Percentiles rank a stretch among this genome's conserved stretches.
Evolutionary conservation across 2,329 filamentous ascomycete species (phyloP).

Genomic region (Fusarium paranaense): DNA sequence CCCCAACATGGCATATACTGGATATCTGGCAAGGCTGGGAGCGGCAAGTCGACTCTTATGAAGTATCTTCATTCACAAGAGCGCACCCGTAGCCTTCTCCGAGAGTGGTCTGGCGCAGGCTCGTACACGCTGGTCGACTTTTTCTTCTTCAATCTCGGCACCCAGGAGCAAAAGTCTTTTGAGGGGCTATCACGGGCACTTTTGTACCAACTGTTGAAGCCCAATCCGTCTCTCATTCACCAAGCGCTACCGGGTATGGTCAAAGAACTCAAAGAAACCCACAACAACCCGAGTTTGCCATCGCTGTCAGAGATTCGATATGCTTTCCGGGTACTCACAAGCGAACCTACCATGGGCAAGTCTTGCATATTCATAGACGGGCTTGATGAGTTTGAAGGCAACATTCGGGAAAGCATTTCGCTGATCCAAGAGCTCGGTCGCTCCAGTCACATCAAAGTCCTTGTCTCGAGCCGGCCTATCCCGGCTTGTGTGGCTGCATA

Average conservation of each 20-base stretch:
- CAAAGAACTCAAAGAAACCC: not conserved
- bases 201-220: not conserved
- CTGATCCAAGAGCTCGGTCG: not conserved
- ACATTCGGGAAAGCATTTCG: not conserved
- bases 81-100: not conserved
- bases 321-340: not conserved
- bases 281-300: not conserved
- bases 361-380: not conserved
- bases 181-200: not conserved
- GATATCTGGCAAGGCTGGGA: not conserved
- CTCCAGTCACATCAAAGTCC: not conserved
- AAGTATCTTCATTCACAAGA: not conserved
- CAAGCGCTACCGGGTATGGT: not conserved
- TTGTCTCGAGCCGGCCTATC: not conserved
- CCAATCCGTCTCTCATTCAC: not conserved
- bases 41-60: not conserved
- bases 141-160: not conserved
- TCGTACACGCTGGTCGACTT: not conserved
- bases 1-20: not conserved
- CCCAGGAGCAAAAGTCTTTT: not conserved
- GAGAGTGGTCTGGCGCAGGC: not conserved
- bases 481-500: not conserved
- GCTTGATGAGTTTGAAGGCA: not conserved
- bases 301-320: not conserved
- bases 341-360: not conserved